Base-by-base conservation (phyloP, 495 filamentous ascomycete species). In the Tuber brumale region DNA sequence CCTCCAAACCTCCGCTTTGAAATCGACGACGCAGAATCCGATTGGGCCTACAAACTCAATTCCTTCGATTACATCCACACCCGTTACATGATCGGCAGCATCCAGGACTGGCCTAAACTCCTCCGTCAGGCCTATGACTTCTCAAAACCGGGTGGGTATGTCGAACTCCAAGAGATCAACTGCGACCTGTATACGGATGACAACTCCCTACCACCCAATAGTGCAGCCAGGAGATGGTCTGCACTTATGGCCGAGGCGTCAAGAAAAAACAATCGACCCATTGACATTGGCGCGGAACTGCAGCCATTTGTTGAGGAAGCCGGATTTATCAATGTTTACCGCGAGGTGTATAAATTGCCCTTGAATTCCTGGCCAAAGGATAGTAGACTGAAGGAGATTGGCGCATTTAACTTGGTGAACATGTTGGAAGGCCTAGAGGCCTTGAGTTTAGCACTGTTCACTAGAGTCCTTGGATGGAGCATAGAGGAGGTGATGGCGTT, bases 11-110 rank as follows among this genome's bases (percentile, higher is more conserved):
- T 81, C 2, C 70, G 48, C 31, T 79, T 89, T 86, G 77, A 84
- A 46, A 82, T 89, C 27, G 87, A 88, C 57, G 87, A 88, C 76
- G 82, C 81, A 51, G 85, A 86, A 73, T 80, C 81, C 18, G 81
- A 83, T 6, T 87, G 86, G 86, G 79, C 79, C 23, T 83, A 82
- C 75, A 84, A 85, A 3, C 81, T 81, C 37, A 70, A 82, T 42
- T 75, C 75, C 7, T 85, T 84, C 78, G 85, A 86, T 75, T 80
- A 83, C 76, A 78, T 85, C 27, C 86, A 87, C 70, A 76, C 85
- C n/a, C 82, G 86, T 16, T 76, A 74, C 51, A 80, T 86, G 74
- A 71, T 76, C n/a, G 76, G 81, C 9, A 75, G 61, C 12, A 72
- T 83, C 42, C 66, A 74, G 37, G 77, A 83, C 31, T 83, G 82